Percentiles rank a stretch among this genome's conserved stretches.
phyloP scores from a whole-genome alignment of 2,329 filamentous ascomycete genomes.

The Claviceps monticola region DNA sequence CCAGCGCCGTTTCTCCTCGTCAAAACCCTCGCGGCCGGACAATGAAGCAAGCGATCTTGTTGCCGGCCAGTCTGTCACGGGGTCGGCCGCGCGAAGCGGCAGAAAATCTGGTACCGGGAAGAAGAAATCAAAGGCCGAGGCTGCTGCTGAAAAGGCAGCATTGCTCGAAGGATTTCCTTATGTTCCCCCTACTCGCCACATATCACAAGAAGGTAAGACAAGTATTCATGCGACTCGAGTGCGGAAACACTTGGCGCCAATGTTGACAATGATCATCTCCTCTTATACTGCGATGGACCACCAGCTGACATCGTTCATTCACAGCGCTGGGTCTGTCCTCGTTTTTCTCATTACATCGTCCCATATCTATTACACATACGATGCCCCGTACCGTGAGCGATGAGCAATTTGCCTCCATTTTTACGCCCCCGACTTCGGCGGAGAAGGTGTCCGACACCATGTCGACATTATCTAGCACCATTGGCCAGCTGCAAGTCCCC shows the following conservation, averaged over 20 bases:
- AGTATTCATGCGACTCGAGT: not conserved
- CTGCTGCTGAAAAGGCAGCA: conserved; percentile 28
- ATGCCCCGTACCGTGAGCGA: conserved; percentile 60
- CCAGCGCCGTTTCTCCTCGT: conserved; percentile 45
- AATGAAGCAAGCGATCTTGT: conserved; percentile 39
- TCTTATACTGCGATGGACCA: not conserved
- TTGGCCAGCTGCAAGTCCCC: conserved; percentile 44
- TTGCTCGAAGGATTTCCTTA: conserved; percentile 48
- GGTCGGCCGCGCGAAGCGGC: conserved; percentile 28
- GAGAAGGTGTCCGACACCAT: conserved; percentile 48
- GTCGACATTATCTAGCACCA: conserved; percentile 48
- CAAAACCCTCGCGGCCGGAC: conserved; percentile 48
- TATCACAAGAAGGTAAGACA: conserved; percentile 50
- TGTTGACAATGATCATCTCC: not conserved
- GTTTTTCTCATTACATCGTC: conserved; percentile 93
- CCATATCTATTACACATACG: conserved; percentile 74
- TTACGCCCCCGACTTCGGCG: conserved; percentile 41
- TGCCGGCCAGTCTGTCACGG: conserved; percentile 33
- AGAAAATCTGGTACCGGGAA: conserved; percentile 35
- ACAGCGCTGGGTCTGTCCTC: conserved; percentile 75
- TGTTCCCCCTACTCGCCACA: conserved; percentile 62
- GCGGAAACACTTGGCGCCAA: not conserved
- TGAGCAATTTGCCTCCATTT: conserved; percentile 74
- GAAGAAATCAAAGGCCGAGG: conserved; percentile 45
- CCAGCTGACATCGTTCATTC: not conserved